A percentile compares a stretch with the other conserved stretches of the same genome.
These are phyloP conservation scores for Populus ilicifolia DNA, from an alignment of 345 rosid genomes.

Conservation along the genomic window DNA sequence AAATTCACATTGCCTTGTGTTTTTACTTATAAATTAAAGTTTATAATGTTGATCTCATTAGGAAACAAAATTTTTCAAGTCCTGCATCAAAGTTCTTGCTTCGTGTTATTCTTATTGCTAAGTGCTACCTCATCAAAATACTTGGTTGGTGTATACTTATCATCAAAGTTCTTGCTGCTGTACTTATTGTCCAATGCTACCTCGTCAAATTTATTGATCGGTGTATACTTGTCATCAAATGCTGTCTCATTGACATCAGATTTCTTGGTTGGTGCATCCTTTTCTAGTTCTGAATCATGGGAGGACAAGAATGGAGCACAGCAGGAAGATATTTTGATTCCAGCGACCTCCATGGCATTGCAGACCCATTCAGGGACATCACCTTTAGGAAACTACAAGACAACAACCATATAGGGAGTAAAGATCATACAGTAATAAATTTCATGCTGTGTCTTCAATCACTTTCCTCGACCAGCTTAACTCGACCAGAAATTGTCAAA, in stretches of 20 bases:
- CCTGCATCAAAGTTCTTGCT: too few species aligned
- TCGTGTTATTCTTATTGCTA: too few species aligned
- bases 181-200: too few species aligned
- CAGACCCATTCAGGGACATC: constrained; percentile 77
- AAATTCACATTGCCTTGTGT: constrained; percentile 4
- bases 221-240: background rate
- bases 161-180: background rate
- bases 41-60: background rate
- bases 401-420: constrained; percentile 6
- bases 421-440: background rate
- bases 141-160: background rate
- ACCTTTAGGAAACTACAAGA: constrained; percentile 65
- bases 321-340: constrained; percentile 60
- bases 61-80: too few species aligned
- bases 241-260: background rate
- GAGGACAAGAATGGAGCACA: constrained; percentile 26
- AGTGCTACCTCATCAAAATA: too few species aligned
- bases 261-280: background rate
- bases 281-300: background rate
- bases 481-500: background rate
- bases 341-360: constrained; percentile 87
- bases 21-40: background rate
- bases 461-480: background rate
- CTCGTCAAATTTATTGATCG: too few species aligned
- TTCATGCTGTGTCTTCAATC: background rate